Percentiles rank a stretch among this genome's conserved stretches.
Evolutionary conservation across 2,329 filamentous ascomycete genomes (phyloP).

Genomic region (Tolypocladium guangdongense): DNA sequence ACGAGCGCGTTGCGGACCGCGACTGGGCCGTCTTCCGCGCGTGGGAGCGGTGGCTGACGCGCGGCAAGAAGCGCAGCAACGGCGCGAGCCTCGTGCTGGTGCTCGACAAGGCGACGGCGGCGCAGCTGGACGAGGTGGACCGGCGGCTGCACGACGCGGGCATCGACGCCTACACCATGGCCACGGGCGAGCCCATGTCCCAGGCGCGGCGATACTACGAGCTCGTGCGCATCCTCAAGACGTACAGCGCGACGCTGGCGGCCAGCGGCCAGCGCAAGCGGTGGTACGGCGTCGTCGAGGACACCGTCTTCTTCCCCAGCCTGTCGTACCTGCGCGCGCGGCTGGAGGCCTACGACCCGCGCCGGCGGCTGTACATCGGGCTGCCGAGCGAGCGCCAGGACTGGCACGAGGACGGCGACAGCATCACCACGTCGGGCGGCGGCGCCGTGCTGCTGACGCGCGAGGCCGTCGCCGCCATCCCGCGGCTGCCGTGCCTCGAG

Average conservation of each 20-base stretch:
- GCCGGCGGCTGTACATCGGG: constrained; percentile 27
- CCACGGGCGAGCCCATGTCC: constrained; percentile 20
- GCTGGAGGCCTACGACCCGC: constrained; percentile 22
- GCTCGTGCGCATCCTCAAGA: constrained; percentile 22
- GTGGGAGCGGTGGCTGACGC: constrained; percentile 36
- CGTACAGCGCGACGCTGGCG: constrained; percentile 20
- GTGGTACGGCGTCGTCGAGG: constrained; percentile 33
- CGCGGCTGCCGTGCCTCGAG: constrained; percentile 26
- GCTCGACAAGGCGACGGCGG: constrained; percentile 25
- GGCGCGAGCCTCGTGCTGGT: constrained; percentile 31
- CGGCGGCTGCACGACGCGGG: constrained; percentile 21
- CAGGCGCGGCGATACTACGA: constrained; percentile 25
- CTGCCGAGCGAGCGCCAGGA: constrained; percentile 32
- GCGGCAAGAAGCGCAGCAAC: constrained; percentile 27
- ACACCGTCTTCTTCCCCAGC: constrained; percentile 35
- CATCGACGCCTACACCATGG: constrained; percentile 27
- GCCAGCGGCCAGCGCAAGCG: constrained; percentile 25
- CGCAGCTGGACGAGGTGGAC: constrained; percentile 21
- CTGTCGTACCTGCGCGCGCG: constrained; percentile 25
- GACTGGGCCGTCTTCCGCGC: constrained; percentile 28
- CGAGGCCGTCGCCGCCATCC: constrained; percentile 20
- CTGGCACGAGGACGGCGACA: constrained; percentile 26
- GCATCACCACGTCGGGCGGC: constrained; percentile 30
- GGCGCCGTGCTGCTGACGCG: constrained; percentile 31
- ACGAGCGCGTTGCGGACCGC: constrained; percentile 24